Evolutionary conservation across 2,329 filamentous ascomycete species (phyloP).

Genomic region (Fusarium buharicum): DNA sequence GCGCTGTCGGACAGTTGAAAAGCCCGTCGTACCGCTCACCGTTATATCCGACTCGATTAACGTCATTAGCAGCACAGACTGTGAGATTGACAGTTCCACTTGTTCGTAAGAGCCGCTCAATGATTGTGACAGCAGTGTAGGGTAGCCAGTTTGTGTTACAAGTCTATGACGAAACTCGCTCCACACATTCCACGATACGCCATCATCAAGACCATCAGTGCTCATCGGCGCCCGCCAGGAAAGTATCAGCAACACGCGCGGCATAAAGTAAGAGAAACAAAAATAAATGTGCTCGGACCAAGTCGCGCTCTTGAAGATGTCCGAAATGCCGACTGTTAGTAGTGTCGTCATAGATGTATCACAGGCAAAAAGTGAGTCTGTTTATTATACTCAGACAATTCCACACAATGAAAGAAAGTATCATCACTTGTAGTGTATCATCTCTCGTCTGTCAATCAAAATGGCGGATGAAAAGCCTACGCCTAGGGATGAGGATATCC

Average conservation of each 20-base stretch:
- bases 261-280: background rate
- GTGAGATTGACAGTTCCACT: background rate
- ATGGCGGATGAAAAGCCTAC: slow-evolving; percentile 41
- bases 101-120: background rate
- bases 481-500: slow-evolving; percentile 42
- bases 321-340: slow-evolving; percentile 32
- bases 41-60: background rate
- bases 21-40: background rate
- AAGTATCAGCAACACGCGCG: background rate
- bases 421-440: background rate
- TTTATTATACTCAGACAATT: slow-evolving; percentile 6
- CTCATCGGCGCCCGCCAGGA: background rate
- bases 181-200: background rate
- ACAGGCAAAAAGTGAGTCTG: background rate
- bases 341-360: slow-evolving; percentile 36
- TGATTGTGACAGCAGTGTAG: background rate
- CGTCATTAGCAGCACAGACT: slow-evolving; percentile 7
- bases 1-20: slow-evolving; percentile 7
- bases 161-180: slow-evolving; percentile 28
- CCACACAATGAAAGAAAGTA: background rate
- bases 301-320: slow-evolving; percentile 24
- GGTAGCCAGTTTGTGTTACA: slow-evolving; percentile 2
- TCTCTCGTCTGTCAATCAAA: background rate
- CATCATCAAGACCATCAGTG: background rate
- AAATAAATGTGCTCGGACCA: background rate